Evolutionary conservation across 305 asterid species (phyloP), one percentile per base, ranked within the genome.

Genomic region (Fraxinus nigra): DNA sequence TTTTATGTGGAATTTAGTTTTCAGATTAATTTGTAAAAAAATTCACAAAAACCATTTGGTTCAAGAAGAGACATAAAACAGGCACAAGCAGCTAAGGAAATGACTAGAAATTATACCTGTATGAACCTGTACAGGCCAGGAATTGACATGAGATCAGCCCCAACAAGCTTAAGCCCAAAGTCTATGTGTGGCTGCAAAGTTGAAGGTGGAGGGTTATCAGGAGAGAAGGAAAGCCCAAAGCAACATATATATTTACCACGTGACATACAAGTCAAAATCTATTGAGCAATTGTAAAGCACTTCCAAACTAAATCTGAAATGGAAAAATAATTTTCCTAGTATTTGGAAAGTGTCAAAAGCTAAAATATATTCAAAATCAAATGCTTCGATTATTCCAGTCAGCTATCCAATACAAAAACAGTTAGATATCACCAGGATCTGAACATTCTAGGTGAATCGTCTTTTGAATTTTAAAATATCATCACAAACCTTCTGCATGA

Each of bases 121-220:
- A 93, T 94, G 83, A 91, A 82, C 84, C 91, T 77, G 90, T 96
- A 96, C 69, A 91, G 35, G 73, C 98, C 98, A 77, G 98, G 99
- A 88, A 96, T 88, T 72, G 99, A 94, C 99, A 94, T 96, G 80
- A 92, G 97, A 92, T 96, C 99, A 84, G 97, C 98, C 77, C 98
- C 98, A 61, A 80, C 79, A 77, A 94, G 91, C 92, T 91, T 96
- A 83, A 96, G 85, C 18, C 99, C 99, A 48, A 96, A 94, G 88
- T 96, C 99, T 79, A 94, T 94, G 85, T 94, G 97, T 76, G 99
- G 99, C 99, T 96, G 90, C 77, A 85, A 82, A 83, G 63, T 28
- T n/a, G 81, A 80, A 76, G 76, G 74, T 70, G 76, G 76, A 67
- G 63, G 76, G 80, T 78, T 38, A 80, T 43, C 43, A 67, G 59